Conservation (phyloP, 257 asterid species). For the Verbascum thapsus region DNA sequence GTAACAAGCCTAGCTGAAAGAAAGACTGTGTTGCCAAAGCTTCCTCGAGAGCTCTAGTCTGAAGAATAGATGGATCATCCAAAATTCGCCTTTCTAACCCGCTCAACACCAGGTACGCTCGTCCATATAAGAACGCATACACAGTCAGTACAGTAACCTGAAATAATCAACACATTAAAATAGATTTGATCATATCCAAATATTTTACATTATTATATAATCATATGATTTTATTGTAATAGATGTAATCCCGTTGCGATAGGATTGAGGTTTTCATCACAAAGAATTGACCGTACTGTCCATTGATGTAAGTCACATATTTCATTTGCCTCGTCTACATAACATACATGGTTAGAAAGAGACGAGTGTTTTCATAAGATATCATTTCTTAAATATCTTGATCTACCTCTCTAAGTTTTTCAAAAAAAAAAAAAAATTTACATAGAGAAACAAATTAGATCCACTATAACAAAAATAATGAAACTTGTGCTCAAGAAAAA, state of each 20-base stretch:
- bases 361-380: no score
- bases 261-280: no score
- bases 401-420: neutral
- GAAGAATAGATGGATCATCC: constrained; percentile 64
- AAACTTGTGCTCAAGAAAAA: neutral
- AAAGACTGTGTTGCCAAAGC: constrained; percentile 91
- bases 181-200: no score
- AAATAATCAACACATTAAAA: constrained; percentile 35
- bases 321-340: no score
- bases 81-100: constrained; percentile 84
- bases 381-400: no score
- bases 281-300: no score
- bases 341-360: no score
- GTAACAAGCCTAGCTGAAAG: constrained; percentile 85
- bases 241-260: no score
- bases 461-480: neutral
- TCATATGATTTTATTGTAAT: no score
- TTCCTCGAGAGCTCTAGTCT: constrained; percentile 75
- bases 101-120: constrained; percentile 88
- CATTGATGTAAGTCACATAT: no score
- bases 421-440: neutral
- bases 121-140: constrained; percentile 85
- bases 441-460: neutral
- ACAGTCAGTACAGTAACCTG: constrained; percentile 89
- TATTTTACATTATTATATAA: no score